phyloP scores from a whole-genome alignment of 805 yeast species.

The Limtongia smithiae region DNA sequence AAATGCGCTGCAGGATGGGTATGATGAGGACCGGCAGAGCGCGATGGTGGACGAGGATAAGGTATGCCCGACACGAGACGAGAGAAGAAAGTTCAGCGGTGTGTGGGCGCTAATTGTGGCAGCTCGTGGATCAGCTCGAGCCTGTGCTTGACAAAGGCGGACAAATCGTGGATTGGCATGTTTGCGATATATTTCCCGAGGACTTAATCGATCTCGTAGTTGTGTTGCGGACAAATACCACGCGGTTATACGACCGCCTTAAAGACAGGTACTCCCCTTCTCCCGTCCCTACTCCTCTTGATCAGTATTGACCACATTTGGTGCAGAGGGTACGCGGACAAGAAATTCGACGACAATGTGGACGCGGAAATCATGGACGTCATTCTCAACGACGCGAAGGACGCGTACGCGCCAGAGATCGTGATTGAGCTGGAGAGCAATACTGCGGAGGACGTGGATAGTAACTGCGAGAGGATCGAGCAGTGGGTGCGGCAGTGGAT shows the following conservation, averaged over 20 bases:
- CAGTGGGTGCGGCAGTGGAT: conserved; percentile 79
- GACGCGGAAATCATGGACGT: conserved; percentile 98
- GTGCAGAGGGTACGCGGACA: conserved; percentile 59
- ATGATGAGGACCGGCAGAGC: conserved; percentile 79
- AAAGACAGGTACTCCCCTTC: conserved; percentile 45
- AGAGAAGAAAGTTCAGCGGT: background rate
- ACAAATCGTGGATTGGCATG: conserved; percentile 92
- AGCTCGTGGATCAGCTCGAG: conserved; percentile 72
- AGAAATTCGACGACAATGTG: conserved; percentile 82
- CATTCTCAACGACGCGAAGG: conserved; percentile 79
- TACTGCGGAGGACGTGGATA: conserved; percentile 68
- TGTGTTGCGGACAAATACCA: conserved; percentile 76
- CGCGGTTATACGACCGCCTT: conserved; percentile 69
- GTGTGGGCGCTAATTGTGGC: no score
- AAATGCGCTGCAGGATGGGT: conserved; percentile 72
- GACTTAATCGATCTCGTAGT: conserved; percentile 86
- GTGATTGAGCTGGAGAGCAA: conserved; percentile 79
- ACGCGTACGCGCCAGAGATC: conserved; percentile 70
- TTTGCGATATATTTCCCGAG: conserved; percentile 93
- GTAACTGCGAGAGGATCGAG: conserved; percentile 71
- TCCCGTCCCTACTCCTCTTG: background rate
- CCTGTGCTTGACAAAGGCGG: conserved; percentile 81
- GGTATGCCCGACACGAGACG: conserved; percentile 12
- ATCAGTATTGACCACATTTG: background rate
- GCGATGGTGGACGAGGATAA: conserved; percentile 91